phyloP scores from a whole-genome alignment of 129 eudicot genomes.

The Pittosporum tobira region DNA sequence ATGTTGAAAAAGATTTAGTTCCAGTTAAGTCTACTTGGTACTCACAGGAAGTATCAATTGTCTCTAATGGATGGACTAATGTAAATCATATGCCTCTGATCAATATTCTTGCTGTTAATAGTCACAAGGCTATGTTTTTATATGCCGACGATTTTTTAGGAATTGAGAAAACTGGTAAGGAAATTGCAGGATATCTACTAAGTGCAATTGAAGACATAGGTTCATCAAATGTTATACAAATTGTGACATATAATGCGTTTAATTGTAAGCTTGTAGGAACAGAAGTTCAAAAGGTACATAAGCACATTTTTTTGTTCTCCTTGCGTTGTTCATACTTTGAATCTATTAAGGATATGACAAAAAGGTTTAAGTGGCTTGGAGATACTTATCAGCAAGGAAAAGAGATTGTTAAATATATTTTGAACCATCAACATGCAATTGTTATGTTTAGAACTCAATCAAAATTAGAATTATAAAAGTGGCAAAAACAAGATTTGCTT shows the following conservation, averaged over 20 bases:
- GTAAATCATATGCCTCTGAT: not conserved
- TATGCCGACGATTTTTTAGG: too few species aligned
- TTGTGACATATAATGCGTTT: not conserved
- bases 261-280: not conserved
- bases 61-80: too few species aligned
- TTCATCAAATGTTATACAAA: too few species aligned
- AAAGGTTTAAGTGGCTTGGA: not conserved
- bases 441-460: not conserved
- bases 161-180: too few species aligned
- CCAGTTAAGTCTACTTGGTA: not conserved
- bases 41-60: not conserved
- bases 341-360: not conserved
- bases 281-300: not conserved
- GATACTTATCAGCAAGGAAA: not conserved
- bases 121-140: not conserved
- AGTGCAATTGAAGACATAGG: too few species aligned
- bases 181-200: not conserved
- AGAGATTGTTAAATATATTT: too few species aligned
- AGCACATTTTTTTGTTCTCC: too few species aligned
- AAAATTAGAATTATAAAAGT: not conserved
- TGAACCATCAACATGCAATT: too few species aligned
- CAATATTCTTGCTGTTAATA: not conserved
- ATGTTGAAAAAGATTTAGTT: too few species aligned
- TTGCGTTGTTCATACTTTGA: too few species aligned
- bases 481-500: too few species aligned